Evolutionary conservation across 495 filamentous ascomycete species (phyloP).

Genomic region (Penicillium canariense): DNA sequence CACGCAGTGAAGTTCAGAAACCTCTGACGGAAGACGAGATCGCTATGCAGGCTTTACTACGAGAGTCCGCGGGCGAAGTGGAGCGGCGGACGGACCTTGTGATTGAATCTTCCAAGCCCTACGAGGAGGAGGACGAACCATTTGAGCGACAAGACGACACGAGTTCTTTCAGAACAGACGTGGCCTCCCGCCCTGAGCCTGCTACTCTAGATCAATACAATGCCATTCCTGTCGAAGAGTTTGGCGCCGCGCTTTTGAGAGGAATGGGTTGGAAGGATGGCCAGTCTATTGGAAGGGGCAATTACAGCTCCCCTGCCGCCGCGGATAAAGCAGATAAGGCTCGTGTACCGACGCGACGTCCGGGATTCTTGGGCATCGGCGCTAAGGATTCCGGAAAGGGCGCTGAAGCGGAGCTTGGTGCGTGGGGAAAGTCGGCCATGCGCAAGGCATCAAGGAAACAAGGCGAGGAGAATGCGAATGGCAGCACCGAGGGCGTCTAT

Average conservation of each 20-base stretch:
- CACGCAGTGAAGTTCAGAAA: constrained; percentile 19
- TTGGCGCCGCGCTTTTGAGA: constrained; percentile 80
- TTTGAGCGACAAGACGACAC: constrained; percentile 54
- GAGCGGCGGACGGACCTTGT: constrained; percentile 55
- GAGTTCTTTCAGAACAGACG: constrained; percentile 64
- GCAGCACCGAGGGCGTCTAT: constrained; percentile 54
- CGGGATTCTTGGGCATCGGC: constrained; percentile 82
- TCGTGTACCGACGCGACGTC: constrained; percentile 59
- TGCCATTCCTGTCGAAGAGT: constrained; percentile 87
- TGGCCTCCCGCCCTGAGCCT: constrained; percentile 68
- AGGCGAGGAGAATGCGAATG: constrained; percentile 35
- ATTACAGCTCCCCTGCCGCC: constrained; percentile 34
- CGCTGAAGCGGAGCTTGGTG: constrained; percentile 71
- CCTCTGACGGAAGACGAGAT: constrained; percentile 66
- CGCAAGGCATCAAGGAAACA: constrained; percentile 51
- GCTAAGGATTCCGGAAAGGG: constrained; percentile 67
- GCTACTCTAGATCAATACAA: constrained; percentile 82
- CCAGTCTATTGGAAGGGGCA: constrained; percentile 60
- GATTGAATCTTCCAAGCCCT: constrained; percentile 44
- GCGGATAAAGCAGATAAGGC: constrained; percentile 34
- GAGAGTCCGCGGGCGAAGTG: constrained; percentile 50
- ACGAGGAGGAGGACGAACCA: constrained; percentile 27
- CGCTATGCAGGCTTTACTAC: constrained; percentile 74
- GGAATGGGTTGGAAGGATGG: constrained; percentile 96
- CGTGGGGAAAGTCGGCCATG: constrained; percentile 69